Conservation (phyloP, 2,329 filamentous ascomycete genomes). For the Aspergillus aculeatinus region DNA sequence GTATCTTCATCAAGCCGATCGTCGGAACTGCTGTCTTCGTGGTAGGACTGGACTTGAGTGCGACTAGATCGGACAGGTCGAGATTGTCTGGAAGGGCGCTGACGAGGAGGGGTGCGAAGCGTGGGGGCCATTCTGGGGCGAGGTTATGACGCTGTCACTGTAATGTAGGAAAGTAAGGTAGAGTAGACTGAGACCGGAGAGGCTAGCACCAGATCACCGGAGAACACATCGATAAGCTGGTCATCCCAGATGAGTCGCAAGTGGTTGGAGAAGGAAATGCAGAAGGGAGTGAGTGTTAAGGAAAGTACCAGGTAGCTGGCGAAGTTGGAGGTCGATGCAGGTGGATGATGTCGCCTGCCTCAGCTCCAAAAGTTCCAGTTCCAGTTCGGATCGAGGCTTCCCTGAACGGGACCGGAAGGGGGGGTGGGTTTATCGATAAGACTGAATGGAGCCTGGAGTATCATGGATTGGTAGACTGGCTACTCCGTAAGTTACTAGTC, state of each 20-base stretch:
- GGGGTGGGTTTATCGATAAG: constrained; percentile 29
- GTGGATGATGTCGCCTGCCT: constrained; percentile 9
- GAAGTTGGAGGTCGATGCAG: background rate
- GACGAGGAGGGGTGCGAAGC: constrained; percentile 20
- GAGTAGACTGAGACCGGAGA: background rate
- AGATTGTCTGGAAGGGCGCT: constrained; percentile 22
- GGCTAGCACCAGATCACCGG: background rate
- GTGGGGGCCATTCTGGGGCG: constrained; percentile 30
- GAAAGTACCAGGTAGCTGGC: background rate
- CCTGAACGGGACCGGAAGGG: constrained; percentile 3
- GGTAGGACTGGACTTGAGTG: constrained; percentile 37
- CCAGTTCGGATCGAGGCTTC: constrained; percentile 1
- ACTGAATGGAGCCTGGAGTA: background rate
- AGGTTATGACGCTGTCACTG: background rate
- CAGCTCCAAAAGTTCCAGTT: background rate
- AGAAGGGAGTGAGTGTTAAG: background rate
- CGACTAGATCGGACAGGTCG: constrained; percentile 39
- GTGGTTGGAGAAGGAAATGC: background rate
- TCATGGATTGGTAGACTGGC: too few species aligned
- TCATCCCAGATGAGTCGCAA: background rate
- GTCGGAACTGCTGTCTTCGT: constrained; percentile 38
- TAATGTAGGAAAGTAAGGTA: constrained; percentile 5
- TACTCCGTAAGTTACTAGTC: background rate
- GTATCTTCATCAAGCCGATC: constrained; percentile 22
- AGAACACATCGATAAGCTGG: background rate